Base-by-base conservation (phyloP, 129 eudicot species). In the Rutidosis leptorrhynchoides region DNA sequence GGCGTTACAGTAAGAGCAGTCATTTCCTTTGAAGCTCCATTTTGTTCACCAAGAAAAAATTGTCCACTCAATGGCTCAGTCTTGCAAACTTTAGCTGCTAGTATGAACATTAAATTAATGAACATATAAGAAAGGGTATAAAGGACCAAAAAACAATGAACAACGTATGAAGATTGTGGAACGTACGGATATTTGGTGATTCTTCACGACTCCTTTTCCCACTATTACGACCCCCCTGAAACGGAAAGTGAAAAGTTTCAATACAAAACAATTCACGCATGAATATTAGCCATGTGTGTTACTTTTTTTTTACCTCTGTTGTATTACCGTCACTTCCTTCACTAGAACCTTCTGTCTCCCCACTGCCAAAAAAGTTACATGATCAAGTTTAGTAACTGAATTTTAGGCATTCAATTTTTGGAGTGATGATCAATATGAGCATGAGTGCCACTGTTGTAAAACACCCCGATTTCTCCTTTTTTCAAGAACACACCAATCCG, bases 271-370 rank as follows among this genome's bases (percentile, higher is more conserved):
- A 58, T 65, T 4, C 67, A 42, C 49, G 33, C 15, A 2, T 12
- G 23, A 46, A 48, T 51, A 46, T 58, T 20, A 46, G 51, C 63
- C n/a, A n/a, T n/a, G n/a, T n/a, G n/a, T n/a, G n/a, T n/a, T n/a
- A n/a, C n/a, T n/a, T n/a, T n/a, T n/a, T n/a, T n/a, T n/a, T 72
- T 74, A 88, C 98, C 88, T 73, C 75, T 37, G 80, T 71, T 14
- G 93, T 83, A 65, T 82, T 85, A 35, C 83, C 87, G 70, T 86
- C 83, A 75, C 99, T 93, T 84, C 96, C 93, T 72, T 89, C 87
- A 65, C 96, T 86, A 24, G 95, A 89, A 68, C 90, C 95, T 74
- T 86, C 95, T 9, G 93, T 88, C 79, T 89, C 96, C 73, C 83
- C 87, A 65, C 98, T 93, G 88, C 68, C 37, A 16, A 33, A 59